phyloP scores from a whole-genome alignment of 352 stramenopile genomes.

The Blastocystis sp. region DNA sequence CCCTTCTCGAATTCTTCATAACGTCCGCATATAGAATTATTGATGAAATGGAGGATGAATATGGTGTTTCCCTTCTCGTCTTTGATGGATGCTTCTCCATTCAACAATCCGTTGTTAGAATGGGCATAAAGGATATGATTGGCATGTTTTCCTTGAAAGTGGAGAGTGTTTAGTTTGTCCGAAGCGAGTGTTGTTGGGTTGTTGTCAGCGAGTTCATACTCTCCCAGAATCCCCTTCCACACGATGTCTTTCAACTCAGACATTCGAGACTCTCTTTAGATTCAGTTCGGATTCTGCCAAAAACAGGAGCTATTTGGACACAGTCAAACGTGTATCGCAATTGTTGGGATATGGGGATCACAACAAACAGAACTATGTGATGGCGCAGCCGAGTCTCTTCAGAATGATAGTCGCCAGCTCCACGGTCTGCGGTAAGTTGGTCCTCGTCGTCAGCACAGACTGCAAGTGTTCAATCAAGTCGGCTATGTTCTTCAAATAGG shows the following conservation, averaged over 20 bases:
- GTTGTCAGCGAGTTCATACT: background rate
- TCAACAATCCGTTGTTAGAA: slow-evolving; percentile 3
- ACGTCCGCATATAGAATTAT: background rate
- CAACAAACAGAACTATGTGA: slow-evolving; percentile 59
- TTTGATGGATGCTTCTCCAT: slow-evolving; percentile 9
- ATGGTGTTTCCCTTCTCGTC: background rate
- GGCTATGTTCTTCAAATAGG: slow-evolving; percentile 51
- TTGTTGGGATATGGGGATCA: too few species aligned
- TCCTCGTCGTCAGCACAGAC: background rate
- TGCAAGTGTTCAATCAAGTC: slow-evolving; percentile 33
- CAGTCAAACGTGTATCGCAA: too few species aligned
- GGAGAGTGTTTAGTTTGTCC: background rate
- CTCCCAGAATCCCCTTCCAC: background rate
- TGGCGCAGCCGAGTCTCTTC: slow-evolving; percentile 24
- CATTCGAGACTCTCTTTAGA: too few species aligned
- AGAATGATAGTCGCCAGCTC: slow-evolving; percentile 14
- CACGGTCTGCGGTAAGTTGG: background rate
- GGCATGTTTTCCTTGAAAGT: slow-evolving; percentile 19
- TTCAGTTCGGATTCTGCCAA: too few species aligned
- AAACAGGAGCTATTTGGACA: too few species aligned
- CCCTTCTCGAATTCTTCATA: background rate
- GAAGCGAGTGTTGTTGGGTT: background rate
- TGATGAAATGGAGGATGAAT: background rate
- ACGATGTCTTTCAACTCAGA: background rate
- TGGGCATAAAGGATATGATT: background rate